Percentiles rank a stretch among this genome's conserved stretches.
These are phyloP conservation scores for Eimeria maxima DNA, from an alignment of 169 alveolate genomes.

Conservation along the genomic window DNA sequence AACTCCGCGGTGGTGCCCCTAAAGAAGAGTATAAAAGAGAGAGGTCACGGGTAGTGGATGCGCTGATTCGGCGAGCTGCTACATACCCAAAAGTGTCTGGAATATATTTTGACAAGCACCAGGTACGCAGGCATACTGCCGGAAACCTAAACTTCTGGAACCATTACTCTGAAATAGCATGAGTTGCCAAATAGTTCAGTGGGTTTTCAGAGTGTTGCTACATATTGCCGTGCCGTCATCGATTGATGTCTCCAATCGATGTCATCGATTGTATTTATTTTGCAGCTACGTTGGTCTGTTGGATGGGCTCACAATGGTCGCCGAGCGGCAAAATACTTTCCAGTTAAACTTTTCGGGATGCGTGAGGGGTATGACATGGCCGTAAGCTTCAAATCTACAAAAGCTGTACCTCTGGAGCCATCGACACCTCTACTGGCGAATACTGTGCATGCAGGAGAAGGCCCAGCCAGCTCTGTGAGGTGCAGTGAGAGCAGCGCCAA, in stretches of 20 bases:
- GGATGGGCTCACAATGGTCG: slow-evolving; percentile 90
- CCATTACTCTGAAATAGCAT: neutral
- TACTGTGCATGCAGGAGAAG: slow-evolving; percentile 18
- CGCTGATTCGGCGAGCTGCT: slow-evolving; percentile 87
- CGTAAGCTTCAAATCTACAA: slow-evolving; percentile 84
- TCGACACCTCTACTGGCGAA: slow-evolving; percentile 25
- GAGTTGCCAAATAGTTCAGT: neutral
- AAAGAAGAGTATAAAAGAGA: slow-evolving; percentile 87
- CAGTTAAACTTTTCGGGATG: slow-evolving; percentile 88
- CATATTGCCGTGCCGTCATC: neutral
- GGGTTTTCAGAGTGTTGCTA: neutral
- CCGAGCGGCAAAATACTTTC: slow-evolving; percentile 89
- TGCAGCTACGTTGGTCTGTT: slow-evolving; percentile 90
- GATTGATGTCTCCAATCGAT: neutral
- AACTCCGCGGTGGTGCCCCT: slow-evolving; percentile 81
- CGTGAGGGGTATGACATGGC: slow-evolving; percentile 88
- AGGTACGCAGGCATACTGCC: slow-evolving; percentile 51
- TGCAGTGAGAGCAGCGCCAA: neutral
- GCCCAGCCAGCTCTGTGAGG: neutral
- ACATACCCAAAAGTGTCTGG: slow-evolving; percentile 88
- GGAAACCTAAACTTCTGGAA: neutral
- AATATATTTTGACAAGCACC: slow-evolving; percentile 88
- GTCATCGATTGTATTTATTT: neutral
- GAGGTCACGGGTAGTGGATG: slow-evolving; percentile 87
- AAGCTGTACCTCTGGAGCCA: slow-evolving; percentile 24